Base-by-base conservation (phyloP, 1,284 basidiomycete species). In the Apiotrichum akiyoshidainum region DNA sequence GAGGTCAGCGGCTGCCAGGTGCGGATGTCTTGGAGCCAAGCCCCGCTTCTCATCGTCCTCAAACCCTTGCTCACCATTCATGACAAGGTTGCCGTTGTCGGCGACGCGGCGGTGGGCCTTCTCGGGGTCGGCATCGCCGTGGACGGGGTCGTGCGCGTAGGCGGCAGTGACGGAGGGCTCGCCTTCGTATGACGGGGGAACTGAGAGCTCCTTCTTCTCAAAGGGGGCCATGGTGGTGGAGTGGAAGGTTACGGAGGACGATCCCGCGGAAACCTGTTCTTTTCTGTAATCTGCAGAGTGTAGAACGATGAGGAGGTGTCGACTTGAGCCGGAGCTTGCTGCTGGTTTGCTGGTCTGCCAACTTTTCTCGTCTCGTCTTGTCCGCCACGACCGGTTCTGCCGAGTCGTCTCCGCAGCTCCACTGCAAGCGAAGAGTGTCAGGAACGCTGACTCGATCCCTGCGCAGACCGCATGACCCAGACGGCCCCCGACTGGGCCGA, bases 41-140 rank as follows among this genome's bases (percentile, higher is more conserved):
- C 37, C 37, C 11, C 37, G 37, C 4, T 16, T 16, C 37, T 16
- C 37, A 39, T 5, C 3, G 26, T 31, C 40, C 40, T n/a, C 40
- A 31, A 31, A 31, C 26, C 40, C 16, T 17, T 17, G 22, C 45
- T 17, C 45, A 46, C 45, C 45, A 21, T 49, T 17, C 47, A 49
- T 49, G n/a, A 49, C 47, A n/a, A 49, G 47, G 47, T 49, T 49
- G 2, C 47, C 47, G 17, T 49, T 49, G 10, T 49, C 47, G 7
- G 16, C 40, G 19, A 53, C 45, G 16, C 41, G 47, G 46, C 22
- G 51, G 33, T 48, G 48, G 17, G 37, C 40, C 31, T 46, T 48
- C 40, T 58, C 56, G 37, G 56, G 51, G 46, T 58, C 56, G 19
- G 46, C 10, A 9, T n/a, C 31, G 34, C 19, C 19, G 31, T 34